Base-by-base conservation (phyloP, 805 yeast genomes). In the Tetrapisispora iriomotensis region DNA sequence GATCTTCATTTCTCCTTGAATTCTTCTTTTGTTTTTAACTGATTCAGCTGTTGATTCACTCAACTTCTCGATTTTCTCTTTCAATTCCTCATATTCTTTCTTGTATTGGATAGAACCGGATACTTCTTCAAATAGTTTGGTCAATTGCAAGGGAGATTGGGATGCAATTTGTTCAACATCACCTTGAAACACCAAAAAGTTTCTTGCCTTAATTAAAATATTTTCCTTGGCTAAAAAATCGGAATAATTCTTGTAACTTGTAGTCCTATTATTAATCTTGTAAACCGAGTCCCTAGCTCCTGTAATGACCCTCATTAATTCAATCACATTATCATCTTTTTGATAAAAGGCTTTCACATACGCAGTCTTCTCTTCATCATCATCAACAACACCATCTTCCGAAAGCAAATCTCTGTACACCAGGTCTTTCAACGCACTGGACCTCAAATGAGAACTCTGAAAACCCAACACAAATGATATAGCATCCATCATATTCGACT, bases 401-500 rank as follows among this genome's bases (percentile, higher is more conserved):
- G 46, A 48, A 15, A 46, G 39, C 44, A 62, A 51, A 2, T 94
- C 95, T 48, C 96, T 70, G 55, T 86, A 86, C 1, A 90, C 75
- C 54, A 92, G 69, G 48, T 90, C 96, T 36, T 71, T 74, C 51
- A 86, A 59, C 40, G 75, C 74, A 10, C 70, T 65, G 1, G 96
- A 84, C 50, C 98, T 72, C 42, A 92, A 67, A 41, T 83, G 88
- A 14, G 70, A 63, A 17, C 86, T 73, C 49, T 81, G 68, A 35
- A 90, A 77, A 20, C 98, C 98, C 27, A 92, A 69, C 8, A 90
- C 97, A 60, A 92, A 92, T 17, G 96, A 81, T 34, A 92, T 82
- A 26, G 98, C 96, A 58, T 92, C 98, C 82, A 92, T 88, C 77
- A 92, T 82, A 56, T 92, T 92, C 30, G 95, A 83, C 64, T 92